Conservation (phyloP, 2,329 filamentous ascomycete species). For the Aspergillus amoenus region DNA sequence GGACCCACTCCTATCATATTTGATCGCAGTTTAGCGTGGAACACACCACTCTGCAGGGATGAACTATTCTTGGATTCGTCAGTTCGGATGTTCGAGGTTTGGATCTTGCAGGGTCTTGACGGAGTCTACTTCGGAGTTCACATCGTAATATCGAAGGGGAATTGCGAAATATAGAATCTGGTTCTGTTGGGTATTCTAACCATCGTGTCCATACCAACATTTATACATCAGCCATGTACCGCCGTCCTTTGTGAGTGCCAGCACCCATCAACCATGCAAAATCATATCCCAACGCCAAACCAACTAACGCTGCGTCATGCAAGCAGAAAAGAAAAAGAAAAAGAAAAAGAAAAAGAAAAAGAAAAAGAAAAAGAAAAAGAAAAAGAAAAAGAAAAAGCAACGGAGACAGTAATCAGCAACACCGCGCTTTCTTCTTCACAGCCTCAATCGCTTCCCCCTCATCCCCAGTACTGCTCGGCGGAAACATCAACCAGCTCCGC, state of each 20-base stretch:
- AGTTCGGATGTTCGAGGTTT: too few relatives aligned
- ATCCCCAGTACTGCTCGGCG: conserved; percentile 46
- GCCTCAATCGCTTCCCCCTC: conserved; percentile 32
- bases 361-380: not conserved
- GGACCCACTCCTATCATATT: not conserved
- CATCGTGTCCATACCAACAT: not conserved
- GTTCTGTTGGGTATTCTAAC: not conserved
- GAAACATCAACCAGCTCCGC: conserved; percentile 65
- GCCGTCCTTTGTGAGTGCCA: not conserved
- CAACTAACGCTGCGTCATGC: not conserved
- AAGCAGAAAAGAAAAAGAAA: not conserved
- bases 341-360: too few relatives aligned
- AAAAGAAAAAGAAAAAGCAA: not conserved
- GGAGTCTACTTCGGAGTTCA: too few relatives aligned
- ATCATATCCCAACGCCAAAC: not conserved
- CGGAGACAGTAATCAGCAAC: conserved; percentile 36
- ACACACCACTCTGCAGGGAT: not conserved
- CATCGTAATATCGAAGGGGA: too few relatives aligned
- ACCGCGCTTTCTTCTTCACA: conserved; percentile 37
- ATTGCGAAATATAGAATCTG: too few relatives aligned
- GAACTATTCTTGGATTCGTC: too few relatives aligned
- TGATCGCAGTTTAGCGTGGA: not conserved
- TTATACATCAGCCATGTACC: not conserved
- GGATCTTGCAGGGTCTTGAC: too few relatives aligned
- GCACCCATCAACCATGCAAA: not conserved